These are phyloP conservation scores for Eremothecium cymbalariae DNA, from an alignment of 1,139 yeast species.

Conservation along the genomic window DNA sequence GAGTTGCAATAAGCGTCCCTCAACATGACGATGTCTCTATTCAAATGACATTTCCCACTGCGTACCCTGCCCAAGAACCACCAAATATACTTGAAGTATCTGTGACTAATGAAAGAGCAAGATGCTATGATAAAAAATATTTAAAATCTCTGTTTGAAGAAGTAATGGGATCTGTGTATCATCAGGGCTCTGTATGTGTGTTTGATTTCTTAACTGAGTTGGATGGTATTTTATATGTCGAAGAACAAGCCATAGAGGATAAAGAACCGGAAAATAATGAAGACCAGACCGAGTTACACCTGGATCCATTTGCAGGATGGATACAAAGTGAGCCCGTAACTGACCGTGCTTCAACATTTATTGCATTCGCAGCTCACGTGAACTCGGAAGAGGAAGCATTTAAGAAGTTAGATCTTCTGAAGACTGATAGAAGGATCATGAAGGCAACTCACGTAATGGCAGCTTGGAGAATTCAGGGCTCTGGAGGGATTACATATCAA, in stretches of 20 bases:
- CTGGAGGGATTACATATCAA: slow-evolving; percentile 50
- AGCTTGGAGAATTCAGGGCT: slow-evolving; percentile 65
- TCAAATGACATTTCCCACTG: slow-evolving; percentile 59
- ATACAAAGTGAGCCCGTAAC: slow-evolving; percentile 60
- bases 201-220: slow-evolving; percentile 69
- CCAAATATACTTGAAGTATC: slow-evolving; percentile 51
- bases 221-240: slow-evolving; percentile 42
- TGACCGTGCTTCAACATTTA: slow-evolving; percentile 80
- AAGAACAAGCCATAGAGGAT: slow-evolving; percentile 17
- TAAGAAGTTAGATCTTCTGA: slow-evolving; percentile 42
- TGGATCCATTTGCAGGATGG: slow-evolving; percentile 63
- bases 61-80: slow-evolving; percentile 53
- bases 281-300: slow-evolving; percentile 12
- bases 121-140: slow-evolving; percentile 37
- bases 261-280: slow-evolving; percentile 9
- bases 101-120: slow-evolving; percentile 33
- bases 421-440: slow-evolving; percentile 57
- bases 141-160: slow-evolving; percentile 40
- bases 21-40: slow-evolving; percentile 49
- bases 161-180: slow-evolving; percentile 43
- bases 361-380: slow-evolving; percentile 64
- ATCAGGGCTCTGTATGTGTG: slow-evolving; percentile 60
- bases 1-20: slow-evolving; percentile 54
- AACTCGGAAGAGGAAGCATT: slow-evolving; percentile 58
- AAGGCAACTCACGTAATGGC: slow-evolving; percentile 74